These are phyloP conservation scores for Wickerhamiella infanticola DNA, from an alignment of 1,139 yeast genomes.

Conservation along the genomic window DNA sequence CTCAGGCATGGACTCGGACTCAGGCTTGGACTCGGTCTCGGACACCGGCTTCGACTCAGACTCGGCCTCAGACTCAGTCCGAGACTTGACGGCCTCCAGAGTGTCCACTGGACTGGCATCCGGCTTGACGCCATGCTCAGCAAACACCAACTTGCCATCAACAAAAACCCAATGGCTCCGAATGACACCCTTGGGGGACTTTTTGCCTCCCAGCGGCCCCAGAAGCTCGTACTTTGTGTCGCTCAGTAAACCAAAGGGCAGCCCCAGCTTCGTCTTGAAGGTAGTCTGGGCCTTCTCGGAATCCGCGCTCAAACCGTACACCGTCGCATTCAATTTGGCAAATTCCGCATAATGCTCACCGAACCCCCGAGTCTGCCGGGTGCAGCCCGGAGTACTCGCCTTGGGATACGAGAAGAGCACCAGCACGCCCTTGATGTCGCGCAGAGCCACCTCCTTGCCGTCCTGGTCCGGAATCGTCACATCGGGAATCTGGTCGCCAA, in stretches of 20 bases:
- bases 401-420: constrained; percentile 68
- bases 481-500: constrained; percentile 59
- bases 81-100: constrained; percentile 14
- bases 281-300: constrained; percentile 42
- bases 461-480: constrained; percentile 51
- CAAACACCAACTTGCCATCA: constrained; percentile 54
- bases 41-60: neutral
- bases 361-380: constrained; percentile 79
- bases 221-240: constrained; percentile 63
- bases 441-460: constrained; percentile 34
- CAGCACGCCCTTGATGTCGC: constrained; percentile 14
- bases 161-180: constrained; percentile 85
- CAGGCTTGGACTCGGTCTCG: neutral
- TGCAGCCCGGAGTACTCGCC: constrained; percentile 93
- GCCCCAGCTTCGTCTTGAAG: constrained; percentile 55
- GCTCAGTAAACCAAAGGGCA: constrained; percentile 58
- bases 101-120: constrained; percentile 57
- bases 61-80: constrained; percentile 1
- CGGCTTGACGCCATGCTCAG: constrained; percentile 60
- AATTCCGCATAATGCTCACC: constrained; percentile 48
- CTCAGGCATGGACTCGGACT: constrained; percentile 2
- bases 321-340: constrained; percentile 26
- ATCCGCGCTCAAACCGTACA: constrained; percentile 20
- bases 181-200: constrained; percentile 54
- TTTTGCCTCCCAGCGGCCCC: constrained; percentile 67